Conservation (phyloP, 495 filamentous ascomycete genomes). For the Penicillium paradoxum region DNA sequence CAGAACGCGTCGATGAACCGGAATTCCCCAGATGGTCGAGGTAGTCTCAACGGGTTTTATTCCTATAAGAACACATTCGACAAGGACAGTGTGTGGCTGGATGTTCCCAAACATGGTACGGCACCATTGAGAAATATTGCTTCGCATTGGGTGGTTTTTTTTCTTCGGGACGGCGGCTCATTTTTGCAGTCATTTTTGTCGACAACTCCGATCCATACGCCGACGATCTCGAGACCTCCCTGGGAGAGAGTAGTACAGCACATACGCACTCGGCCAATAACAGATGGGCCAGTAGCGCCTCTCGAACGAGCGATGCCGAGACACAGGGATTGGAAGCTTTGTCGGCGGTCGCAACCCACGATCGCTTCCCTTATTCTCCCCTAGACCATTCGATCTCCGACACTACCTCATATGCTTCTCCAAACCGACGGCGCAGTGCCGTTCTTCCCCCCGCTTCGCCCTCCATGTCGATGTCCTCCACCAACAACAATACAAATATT, state of each 20-base stretch:
- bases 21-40: constrained; percentile 35
- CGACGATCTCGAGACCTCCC: constrained; percentile 44
- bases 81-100: constrained; percentile 57
- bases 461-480: constrained; percentile 34
- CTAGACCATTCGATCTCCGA: constrained; percentile 32
- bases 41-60: constrained; percentile 58
- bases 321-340: constrained; percentile 53
- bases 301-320: constrained; percentile 35
- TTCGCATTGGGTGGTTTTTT: neutral
- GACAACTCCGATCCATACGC: constrained; percentile 59
- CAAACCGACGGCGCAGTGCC: constrained; percentile 26
- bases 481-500: constrained; percentile 42
- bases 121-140: neutral
- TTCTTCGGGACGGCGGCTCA: constrained; percentile 4
- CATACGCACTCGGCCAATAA: constrained; percentile 28
- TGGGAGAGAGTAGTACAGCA: constrained; percentile 30
- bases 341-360: constrained; percentile 50
- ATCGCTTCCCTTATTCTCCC: constrained; percentile 39
- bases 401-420: constrained; percentile 31
- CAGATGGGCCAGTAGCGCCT: constrained; percentile 25
- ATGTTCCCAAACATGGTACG: constrained; percentile 55
- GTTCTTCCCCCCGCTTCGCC: constrained; percentile 35
- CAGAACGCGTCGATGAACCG: constrained; percentile 71
- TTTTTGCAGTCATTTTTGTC: constrained; percentile 54
- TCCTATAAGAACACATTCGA: constrained; percentile 66